Percentiles rank a stretch among this genome's conserved stretches.
These are phyloP conservation scores for Kurtzmaniella cleridarum DNA, from an alignment of 805 yeast genomes.

Conservation along the genomic window DNA sequence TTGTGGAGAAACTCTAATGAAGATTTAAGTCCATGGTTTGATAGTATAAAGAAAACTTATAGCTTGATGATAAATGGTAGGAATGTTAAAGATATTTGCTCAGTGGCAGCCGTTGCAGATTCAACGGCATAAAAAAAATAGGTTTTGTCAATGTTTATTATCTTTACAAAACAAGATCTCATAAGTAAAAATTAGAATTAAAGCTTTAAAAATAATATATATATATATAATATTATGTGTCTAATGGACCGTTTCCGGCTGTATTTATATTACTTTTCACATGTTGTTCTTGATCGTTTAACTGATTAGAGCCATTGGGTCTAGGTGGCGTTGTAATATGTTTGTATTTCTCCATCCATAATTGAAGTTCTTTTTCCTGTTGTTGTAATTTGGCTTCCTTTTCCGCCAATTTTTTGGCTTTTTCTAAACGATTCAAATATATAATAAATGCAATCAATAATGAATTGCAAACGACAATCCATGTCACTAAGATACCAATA, in stretches of 20 bases:
- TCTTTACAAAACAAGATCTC: too few species aligned
- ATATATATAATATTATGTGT: too few species aligned
- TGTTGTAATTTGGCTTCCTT: constrained; percentile 1
- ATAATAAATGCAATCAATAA: constrained; percentile 7
- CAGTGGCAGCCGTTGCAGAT: constrained; percentile 22
- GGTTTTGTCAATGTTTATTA: too few species aligned
- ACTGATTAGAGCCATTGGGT: too few species aligned
- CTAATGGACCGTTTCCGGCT: too few species aligned
- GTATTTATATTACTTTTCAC: too few species aligned
- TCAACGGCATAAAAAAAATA: constrained; percentile 11
- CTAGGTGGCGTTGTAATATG: too few species aligned
- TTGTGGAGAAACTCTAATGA: constrained; percentile 7
- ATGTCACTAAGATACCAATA: constrained; percentile 22
- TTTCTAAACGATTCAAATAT: constrained; percentile 5
- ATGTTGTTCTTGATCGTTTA: too few species aligned
- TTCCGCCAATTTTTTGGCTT: constrained; percentile 4
- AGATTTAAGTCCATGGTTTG: constrained; percentile 19
- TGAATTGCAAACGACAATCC: constrained; percentile 21
- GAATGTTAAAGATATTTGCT: constrained; percentile 10
- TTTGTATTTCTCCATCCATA: neutral
- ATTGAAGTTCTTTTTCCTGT: neutral
- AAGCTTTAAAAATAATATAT: too few species aligned
- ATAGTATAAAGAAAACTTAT: constrained; percentile 12
- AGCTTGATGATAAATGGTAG: constrained; percentile 22
- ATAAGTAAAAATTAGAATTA: too few species aligned